Evolutionary conservation across 345 rosid species (phyloP).

Genomic region (Aethionema arabicum): DNA sequence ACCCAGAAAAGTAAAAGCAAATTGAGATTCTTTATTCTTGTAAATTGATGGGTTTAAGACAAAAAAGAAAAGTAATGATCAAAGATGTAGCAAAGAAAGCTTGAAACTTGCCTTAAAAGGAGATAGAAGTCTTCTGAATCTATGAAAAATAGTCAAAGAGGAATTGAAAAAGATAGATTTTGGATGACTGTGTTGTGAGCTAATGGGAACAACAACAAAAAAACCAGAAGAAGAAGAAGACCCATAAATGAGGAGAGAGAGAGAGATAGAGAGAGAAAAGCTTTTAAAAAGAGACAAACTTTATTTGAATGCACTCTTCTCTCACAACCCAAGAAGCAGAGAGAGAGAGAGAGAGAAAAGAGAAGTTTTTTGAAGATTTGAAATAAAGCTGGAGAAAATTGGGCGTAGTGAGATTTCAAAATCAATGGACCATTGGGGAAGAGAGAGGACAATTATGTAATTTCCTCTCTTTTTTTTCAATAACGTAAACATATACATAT

Average conservation of each 20-base stretch:
- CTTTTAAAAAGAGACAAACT: slow-evolving; percentile 34
- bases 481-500: slow-evolving; percentile 25
- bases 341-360: slow-evolving; percentile 19
- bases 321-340: slow-evolving; percentile 31
- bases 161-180: background rate
- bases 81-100: slow-evolving; percentile 2
- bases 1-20: background rate
- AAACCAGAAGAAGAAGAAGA: slow-evolving; percentile 20
- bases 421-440: slow-evolving; percentile 26
- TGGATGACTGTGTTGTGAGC: slow-evolving; percentile 23
- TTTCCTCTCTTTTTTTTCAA: background rate
- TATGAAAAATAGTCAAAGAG: slow-evolving; percentile 19
- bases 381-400: slow-evolving; percentile 36
- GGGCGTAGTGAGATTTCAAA: slow-evolving; percentile 20
- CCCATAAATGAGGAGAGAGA: slow-evolving; percentile 8
- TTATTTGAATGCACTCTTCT: slow-evolving; percentile 34
- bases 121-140: slow-evolving; percentile 5
- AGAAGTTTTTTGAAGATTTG: slow-evolving; percentile 32
- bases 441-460: slow-evolving; percentile 12
- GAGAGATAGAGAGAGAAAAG: slow-evolving; percentile 24
- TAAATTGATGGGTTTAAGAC: background rate
- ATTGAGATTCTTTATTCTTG: background rate
- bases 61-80: background rate
- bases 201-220: slow-evolving; percentile 24
- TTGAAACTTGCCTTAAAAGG: slow-evolving; percentile 20